Conservation (phyloP, 176 grass and related monocot species). For the Raddia distichophylla region DNA sequence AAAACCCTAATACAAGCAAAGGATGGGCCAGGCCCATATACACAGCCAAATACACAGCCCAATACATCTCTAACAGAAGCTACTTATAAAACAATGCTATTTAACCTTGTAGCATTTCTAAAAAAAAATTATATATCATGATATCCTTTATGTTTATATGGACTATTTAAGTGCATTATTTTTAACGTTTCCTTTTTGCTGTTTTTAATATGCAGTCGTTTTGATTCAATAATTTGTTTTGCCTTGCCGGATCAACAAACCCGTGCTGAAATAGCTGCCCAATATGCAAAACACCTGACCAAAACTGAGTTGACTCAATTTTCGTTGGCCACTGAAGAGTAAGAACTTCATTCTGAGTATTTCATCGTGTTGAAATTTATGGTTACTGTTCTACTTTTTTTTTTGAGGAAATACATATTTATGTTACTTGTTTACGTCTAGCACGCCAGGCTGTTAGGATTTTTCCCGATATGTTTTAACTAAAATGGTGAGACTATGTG, state of each 20-base stretch:
- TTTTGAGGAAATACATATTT: not conserved
- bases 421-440: not conserved
- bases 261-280: constrained; percentile 71
- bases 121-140: constrained; percentile 12
- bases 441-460: not conserved
- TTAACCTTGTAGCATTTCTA: constrained; percentile 30
- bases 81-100: constrained; percentile 1
- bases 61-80: no score
- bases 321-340: constrained; percentile 81
- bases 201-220: constrained; percentile 74
- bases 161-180: constrained; percentile 20
- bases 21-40: no score
- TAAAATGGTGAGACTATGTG: not conserved
- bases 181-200: constrained; percentile 7
- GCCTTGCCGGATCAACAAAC: constrained; percentile 77
- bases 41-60: no score
- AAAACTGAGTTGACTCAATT: constrained; percentile 72
- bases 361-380: not conserved
- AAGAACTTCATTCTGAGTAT: constrained; percentile 38
- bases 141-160: not conserved
- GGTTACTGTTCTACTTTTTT: not conserved
- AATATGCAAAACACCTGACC: constrained; percentile 89
- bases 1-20: no score
- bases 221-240: constrained; percentile 92
- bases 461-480: not conserved